These are phyloP conservation scores for Thalassiosira livingstoniorum DNA, from an alignment of 352 stramenopile species.

Conservation along the genomic window DNA sequence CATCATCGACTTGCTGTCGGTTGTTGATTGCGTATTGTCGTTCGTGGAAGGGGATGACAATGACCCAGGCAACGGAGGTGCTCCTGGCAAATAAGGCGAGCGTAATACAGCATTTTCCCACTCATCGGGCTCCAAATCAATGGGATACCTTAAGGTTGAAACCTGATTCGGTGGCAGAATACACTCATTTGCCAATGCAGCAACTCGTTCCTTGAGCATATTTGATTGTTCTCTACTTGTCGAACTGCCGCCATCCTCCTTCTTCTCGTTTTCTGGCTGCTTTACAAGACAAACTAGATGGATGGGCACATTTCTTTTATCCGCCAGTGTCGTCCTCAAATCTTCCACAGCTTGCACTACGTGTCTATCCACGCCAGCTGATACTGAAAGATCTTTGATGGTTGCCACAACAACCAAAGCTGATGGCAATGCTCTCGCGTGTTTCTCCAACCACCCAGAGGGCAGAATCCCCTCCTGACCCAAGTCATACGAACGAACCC, in stretches of 20 bases:
- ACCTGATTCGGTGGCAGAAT: slow-evolving; percentile 39
- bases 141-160: slow-evolving; percentile 25
- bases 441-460: slow-evolving; percentile 80
- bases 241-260: slow-evolving; percentile 5
- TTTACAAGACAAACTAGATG: slow-evolving; percentile 69
- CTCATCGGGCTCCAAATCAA: slow-evolving; percentile 48
- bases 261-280: background rate
- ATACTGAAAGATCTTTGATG: slow-evolving; percentile 9
- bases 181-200: slow-evolving; percentile 33
- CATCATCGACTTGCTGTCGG: slow-evolving; percentile 3
- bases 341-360: slow-evolving; percentile 67
- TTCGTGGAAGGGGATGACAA: background rate
- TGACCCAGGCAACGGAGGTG: background rate
- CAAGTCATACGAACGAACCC: slow-evolving; percentile 43
- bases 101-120: slow-evolving; percentile 33
- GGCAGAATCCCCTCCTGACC: slow-evolving; percentile 74
- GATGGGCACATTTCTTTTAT: slow-evolving; percentile 66
- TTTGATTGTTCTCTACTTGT: slow-evolving; percentile 8
- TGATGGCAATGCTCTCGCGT: slow-evolving; percentile 67
- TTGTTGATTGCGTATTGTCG: background rate
- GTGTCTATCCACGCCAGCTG: slow-evolving; percentile 39
- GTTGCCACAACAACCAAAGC: slow-evolving; percentile 65
- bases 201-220: slow-evolving; percentile 34
- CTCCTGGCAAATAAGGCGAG: slow-evolving; percentile 36
- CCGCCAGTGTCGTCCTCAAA: slow-evolving; percentile 58